Conservation (phyloP, 345 rosid genomes). For the Lepidium sativum region DNA sequence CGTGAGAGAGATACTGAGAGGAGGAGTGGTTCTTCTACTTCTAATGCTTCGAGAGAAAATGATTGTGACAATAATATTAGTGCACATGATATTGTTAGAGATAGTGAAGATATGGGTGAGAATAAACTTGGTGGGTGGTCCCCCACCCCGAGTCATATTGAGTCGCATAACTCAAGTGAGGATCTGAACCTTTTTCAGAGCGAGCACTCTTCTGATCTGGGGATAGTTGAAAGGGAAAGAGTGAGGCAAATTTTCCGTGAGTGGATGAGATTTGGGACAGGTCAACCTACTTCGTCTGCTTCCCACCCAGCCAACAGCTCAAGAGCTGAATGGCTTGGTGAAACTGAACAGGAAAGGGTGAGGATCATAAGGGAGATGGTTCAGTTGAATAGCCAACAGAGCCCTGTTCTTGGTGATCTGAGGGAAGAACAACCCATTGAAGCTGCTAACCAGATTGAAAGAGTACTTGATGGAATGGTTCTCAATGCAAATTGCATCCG, state of each 20-base stretch:
- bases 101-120: conserved; percentile 38
- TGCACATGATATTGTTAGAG: conserved; percentile 35
- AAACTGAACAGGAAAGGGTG: conserved; percentile 90
- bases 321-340: conserved; percentile 75
- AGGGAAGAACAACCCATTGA: conserved; percentile 57
- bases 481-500: conserved; percentile 39
- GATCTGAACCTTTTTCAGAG: conserved; percentile 29
- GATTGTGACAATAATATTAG: conserved; percentile 32
- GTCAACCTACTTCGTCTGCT: conserved; percentile 40
- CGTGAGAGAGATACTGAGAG: conserved; percentile 47
- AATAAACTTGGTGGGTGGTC: conserved; percentile 51
- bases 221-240: conserved; percentile 77
- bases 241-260: conserved; percentile 78
- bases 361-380: conserved; percentile 83
- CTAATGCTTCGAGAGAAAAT: conserved; percentile 32
- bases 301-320: conserved; percentile 38
- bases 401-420: conserved; percentile 43
- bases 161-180: conserved; percentile 44
- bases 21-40: conserved; percentile 33
- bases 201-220: conserved; percentile 50
- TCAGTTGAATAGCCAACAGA: conserved; percentile 62
- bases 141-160: conserved; percentile 33
- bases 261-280: conserved; percentile 66
- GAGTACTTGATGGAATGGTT: conserved; percentile 57
- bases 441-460: conserved; percentile 54